Conservation (phyloP, 306 rosid species). For the Sophora flavescens region DNA sequence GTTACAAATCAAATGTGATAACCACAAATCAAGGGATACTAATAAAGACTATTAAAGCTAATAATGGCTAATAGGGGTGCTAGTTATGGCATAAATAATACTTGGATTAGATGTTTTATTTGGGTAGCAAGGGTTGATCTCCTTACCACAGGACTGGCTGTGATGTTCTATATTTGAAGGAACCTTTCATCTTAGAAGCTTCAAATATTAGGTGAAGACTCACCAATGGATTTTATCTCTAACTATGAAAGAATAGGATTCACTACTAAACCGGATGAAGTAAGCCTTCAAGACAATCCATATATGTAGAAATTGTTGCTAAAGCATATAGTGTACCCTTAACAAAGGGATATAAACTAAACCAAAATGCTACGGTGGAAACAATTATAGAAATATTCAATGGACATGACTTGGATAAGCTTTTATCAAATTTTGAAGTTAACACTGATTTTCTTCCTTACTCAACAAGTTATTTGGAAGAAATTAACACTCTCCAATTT, state of each 20-base stretch:
- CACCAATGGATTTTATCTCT: conserved; percentile 8
- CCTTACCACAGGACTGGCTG: conserved; percentile 6
- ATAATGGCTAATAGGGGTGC: too few species aligned
- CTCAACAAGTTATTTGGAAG: not conserved
- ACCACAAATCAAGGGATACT: too few species aligned
- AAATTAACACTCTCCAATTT: too few species aligned
- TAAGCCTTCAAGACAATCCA: conserved; percentile 1
- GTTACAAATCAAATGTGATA: too few species aligned
- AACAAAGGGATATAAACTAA: conserved; percentile 24
- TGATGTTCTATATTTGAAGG: conserved; percentile 34
- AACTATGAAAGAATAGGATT: not conserved
- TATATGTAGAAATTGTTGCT: conserved; percentile 10
- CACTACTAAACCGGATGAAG: conserved; percentile 10
- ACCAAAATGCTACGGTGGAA: conserved; percentile 18
- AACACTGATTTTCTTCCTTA: conserved; percentile 12
- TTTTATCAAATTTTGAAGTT: not conserved
- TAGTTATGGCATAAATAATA: conserved; percentile 1
- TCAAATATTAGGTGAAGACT: conserved; percentile 12
- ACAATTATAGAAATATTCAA: conserved; percentile 15
- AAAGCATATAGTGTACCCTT: not conserved
- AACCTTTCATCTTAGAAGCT: conserved; percentile 11
- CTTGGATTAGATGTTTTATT: conserved; percentile 7
- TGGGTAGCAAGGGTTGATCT: not conserved
- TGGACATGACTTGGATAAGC: conserved; percentile 6
- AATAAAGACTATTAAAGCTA: too few species aligned